Conservation (phyloP, 1,284 basidiomycete species). For the Xerocomus cyaneibrunnescens region DNA sequence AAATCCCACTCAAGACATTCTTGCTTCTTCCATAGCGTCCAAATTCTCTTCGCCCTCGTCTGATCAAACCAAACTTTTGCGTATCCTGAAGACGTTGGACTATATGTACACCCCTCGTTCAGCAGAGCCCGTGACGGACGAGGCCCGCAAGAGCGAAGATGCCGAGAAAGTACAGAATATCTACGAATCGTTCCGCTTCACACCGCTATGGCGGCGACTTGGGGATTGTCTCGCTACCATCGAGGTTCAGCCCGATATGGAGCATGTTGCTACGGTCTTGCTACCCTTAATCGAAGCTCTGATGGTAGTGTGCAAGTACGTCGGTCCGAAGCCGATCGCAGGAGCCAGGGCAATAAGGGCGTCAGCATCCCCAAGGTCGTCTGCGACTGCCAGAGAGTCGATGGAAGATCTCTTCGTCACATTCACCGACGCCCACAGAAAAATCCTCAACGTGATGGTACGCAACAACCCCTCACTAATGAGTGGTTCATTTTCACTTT, state of each 20-base stretch:
- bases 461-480: conserved; percentile 97
- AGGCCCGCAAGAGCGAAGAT: conserved; percentile 48
- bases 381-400: conserved; percentile 63
- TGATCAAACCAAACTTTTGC: conserved; percentile 88
- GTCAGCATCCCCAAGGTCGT: conserved; percentile 65
- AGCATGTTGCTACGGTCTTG: conserved; percentile 87
- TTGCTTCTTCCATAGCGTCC: conserved; percentile 69
- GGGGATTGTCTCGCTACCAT: conserved; percentile 84
- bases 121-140: conserved; percentile 40
- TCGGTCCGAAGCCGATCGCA: conserved; percentile 57
- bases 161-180: conserved; percentile 82
- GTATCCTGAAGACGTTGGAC: conserved; percentile 94
- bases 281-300: conserved; percentile 91
- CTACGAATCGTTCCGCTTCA: conserved; percentile 87
- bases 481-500: conserved; percentile 96
- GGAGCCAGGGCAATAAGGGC: conserved; percentile 51
- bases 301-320: conserved; percentile 99
- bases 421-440: conserved; percentile 94
- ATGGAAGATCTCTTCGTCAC: conserved; percentile 89
- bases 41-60: conserved; percentile 93
- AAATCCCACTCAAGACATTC: conserved; percentile 51
- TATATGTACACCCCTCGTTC: conserved; percentile 85
- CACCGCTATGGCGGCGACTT: conserved; percentile 81
- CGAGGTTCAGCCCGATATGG: conserved; percentile 76
- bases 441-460: conserved; percentile 96